Base-by-base conservation (phyloP, 257 asterid genomes). In the Jaltomata sinuosa region DNA sequence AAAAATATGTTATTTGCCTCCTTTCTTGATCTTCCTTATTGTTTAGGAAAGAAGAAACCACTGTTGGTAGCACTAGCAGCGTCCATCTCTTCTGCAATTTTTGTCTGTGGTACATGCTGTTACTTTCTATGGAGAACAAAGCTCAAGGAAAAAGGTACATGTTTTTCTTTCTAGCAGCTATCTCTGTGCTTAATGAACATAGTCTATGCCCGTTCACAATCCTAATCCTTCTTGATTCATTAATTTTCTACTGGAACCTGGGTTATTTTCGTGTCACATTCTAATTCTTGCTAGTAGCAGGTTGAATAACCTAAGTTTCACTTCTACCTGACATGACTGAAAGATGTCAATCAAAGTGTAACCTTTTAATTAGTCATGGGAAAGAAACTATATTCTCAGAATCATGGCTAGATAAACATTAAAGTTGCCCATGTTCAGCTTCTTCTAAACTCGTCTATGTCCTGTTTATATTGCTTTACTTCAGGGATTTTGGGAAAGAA, bases 81-180 rank as follows among this genome's bases (percentile, higher is more conserved):
- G 34, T 71, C 88, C 31, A 59, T 83, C 78, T 0, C 80, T 55
- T 45, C 36, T 36, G 84, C 6, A 29, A 3, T 32, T 31, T 36
- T 85, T 32, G 21, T 87, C 29, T 85, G 69, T 47, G 52, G 57
- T 83, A 53, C 87, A 38, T 34, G 76, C 9, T 68, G 64, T 14
- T 69, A 40, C 68, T 42, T 53, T n/a, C 29, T 84, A 22, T 84
- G 83, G 61, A 84, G 83, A 84, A 76, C 74, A 45, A 84, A 81
- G 25, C 86, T 74, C 72, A 85, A 84, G 83, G 69, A 40, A n/a
- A 87, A 83, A 59, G 90, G 87, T 88, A 69, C 40, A 12, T 19
- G 38, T 4, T 62, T 21, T 1, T 18, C 5, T 40, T 76, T 19
- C 79, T 5, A 45, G 21, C 34, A 76, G 32, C 38, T 1, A 76